Base-by-base conservation (phyloP, 1,139 yeast genomes). In the Arxiozyma heterogenica region DNA sequence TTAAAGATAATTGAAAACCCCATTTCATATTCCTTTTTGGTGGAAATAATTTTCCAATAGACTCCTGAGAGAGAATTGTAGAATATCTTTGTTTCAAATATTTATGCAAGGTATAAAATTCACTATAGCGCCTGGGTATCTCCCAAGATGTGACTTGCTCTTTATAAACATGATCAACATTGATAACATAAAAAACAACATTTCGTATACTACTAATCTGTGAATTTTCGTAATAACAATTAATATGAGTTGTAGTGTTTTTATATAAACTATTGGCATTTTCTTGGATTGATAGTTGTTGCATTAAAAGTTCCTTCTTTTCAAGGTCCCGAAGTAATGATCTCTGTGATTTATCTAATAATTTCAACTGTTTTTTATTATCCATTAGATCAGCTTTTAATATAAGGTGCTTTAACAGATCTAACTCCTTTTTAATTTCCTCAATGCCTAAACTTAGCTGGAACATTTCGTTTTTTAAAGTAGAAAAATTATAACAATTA, bases 111-210 rank as follows among this genome's bases (percentile, higher is more conserved):
- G 78, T 80, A 68, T 77, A 82, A 67, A 91, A 91, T 63, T 91
- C 97, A 62, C 88, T 86, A 64, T 83, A 91, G 54, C 98, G 73
- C 61, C 97, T 73, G 0, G 96, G 94, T 39, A 90, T 88, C 51
- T 88, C 82, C 97, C 97, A 91, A 0, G 91, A 89, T 0, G 93
- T 89, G 9, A 80, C 75, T 8, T 79, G 77, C 7, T 72, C 73
- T 20, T 75, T 75, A 3, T 61, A 61, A 17, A 75, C 67, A 57
- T 83, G 83, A 55, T 83, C 84, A 5, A 90, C 89, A 63, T 85
- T 91, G 46, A 91, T 84, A 45, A 89, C 78, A 67, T 90, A 91
- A 53, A 86, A 72, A 3, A 82, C 80, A 57, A 79, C 85, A 51
- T 81, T 86, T 53, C 76, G 77, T 0, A 86, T 84, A 46, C 80